Evolutionary conservation across 225 moss, liverwort and hornwort species (phyloP), one percentile per base, ranked within the genome.

Genomic region (Rhytidiadelphus loreus): DNA sequence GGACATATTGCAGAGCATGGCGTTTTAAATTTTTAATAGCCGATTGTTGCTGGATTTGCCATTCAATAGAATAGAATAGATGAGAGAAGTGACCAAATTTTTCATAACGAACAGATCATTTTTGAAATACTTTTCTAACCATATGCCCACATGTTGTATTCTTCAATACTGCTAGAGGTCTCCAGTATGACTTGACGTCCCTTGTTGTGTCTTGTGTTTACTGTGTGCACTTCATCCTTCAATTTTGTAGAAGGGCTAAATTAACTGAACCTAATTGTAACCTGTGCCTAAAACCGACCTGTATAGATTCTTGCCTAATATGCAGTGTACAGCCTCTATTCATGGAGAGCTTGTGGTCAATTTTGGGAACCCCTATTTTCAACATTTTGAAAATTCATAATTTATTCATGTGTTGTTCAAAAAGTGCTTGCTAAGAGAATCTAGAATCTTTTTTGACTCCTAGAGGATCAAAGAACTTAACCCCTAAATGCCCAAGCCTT

Each of bases 1-100:
- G 89, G 93, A 93, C 53, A 96, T 99, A 60, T 92, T 99, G 88
- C 97, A 99, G 91, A 89, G 88, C 48, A 95, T 97, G 88, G 99
- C 97, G 30, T 99, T 92, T 85, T 65, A 35, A 82, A 33, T 7
- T 25, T 62, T 16, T 90, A 89, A 22, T 72, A 83, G 74, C 41
- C 64, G 33, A 62, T 41, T 81, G 23, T 66, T 66, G 22, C 76
- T 33, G 63, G 57, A 77, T 46, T n/a, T 24, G 57, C 77, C 48
- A 41, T 59, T 52, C 37, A 48, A 70, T 37, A 78, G 53, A 71
- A 77, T 78, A 80, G 80, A 74, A 37, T 59, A 86, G 83, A 56
- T 44, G 64, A 86, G 78, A 57, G 83, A 58, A 89, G 30, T 53
- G 50, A 46, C 46, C 60, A 8, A 65, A 28, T 37, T 86, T 39